Evolutionary conservation across 148 eudicot genomes (phyloP).

Genomic region (Persicaria maculosa): DNA sequence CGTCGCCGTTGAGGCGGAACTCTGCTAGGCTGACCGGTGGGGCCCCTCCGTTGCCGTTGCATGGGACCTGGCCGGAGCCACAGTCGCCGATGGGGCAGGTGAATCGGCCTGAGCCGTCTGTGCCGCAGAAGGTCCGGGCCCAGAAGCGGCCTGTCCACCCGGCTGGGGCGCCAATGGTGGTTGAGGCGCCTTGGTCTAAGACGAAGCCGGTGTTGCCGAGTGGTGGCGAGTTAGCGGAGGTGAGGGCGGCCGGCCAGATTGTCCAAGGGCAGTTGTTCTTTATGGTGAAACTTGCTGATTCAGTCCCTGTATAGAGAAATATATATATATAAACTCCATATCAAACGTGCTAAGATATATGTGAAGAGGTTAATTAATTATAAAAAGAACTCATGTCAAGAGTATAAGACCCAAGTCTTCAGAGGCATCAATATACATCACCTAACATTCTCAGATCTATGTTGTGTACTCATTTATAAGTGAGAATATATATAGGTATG

Average conservation of each 20-base stretch:
- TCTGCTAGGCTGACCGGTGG: conserved; percentile 14
- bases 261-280: conserved; percentile 37
- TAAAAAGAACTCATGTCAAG: too few relatives aligned
- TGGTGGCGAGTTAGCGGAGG: conserved; percentile 26
- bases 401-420: too few relatives aligned
- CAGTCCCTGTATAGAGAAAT: conserved; percentile 21
- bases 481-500: too few relatives aligned
- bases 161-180: conserved; percentile 16
- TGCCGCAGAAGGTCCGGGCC: neutral
- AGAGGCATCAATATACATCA: too few relatives aligned
- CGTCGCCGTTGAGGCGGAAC: conserved; percentile 13
- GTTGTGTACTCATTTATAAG: too few relatives aligned
- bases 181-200: conserved; percentile 18
- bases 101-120: neutral
- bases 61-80: neutral
- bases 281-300: conserved; percentile 26
- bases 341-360: too few relatives aligned
- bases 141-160: conserved; percentile 47
- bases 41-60: conserved; percentile 5
- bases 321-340: too few relatives aligned
- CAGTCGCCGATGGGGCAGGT: conserved; percentile 14
- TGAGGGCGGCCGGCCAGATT: conserved; percentile 50
- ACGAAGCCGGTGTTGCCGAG: conserved; percentile 31
- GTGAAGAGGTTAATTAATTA: too few relatives aligned
- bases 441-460: too few relatives aligned